Base-by-base conservation (phyloP, 805 yeast species). In the Lipomyces spencermartinsiae region DNA sequence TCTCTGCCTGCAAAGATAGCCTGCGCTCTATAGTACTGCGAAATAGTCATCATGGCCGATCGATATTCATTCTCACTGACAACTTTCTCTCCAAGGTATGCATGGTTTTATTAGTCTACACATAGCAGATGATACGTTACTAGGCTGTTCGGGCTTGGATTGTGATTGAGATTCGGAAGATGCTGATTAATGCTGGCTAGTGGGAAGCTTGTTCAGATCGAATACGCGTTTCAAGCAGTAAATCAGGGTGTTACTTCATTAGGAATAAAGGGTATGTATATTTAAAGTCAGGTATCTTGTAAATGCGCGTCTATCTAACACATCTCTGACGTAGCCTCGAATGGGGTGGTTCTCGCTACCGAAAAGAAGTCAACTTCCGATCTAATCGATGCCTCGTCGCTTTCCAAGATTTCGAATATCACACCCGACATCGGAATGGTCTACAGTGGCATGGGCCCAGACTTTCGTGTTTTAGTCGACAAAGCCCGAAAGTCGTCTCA, bases 401-500 rank as follows among this genome's bases (percentile, higher is more conserved):
- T 90, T 67, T 84, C 89, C 62, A 95, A 95, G 78, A 88, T 95
- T 51, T 89, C 91, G 60, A 80, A 86, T 69, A 86, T 95, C 75
- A 93, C 99, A 4, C 98, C 99, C 49, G 93, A 95, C 78, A 91
- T 94, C 74, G 99, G 98, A 66, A 92, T 95, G 85, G 93, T 97
- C 3, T 95, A 95, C 80, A 85, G 97, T 6, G 99, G 99, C 22
- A 93, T 95, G 98, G 98, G 98, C 33, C 99, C 99, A 29, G 99
- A 95, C 79, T 95, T 91, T 82, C 86, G 99, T 72, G 97, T 95
- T 16, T 85, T 95, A 43, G 92, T 93, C 61, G 98, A 95, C 81
- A 90, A 90, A 79, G 92, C 98, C 10, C 87, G 99, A 75, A 93
- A 92, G 79, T 88, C 91, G 68, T 91, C 98, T 57, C 98, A 95